Percentiles rank a stretch among this genome's conserved stretches.
These are phyloP conservation scores for Tuber microsphaerosporum DNA, from an alignment of 495 filamentous ascomycete genomes.

Conservation along the genomic window DNA sequence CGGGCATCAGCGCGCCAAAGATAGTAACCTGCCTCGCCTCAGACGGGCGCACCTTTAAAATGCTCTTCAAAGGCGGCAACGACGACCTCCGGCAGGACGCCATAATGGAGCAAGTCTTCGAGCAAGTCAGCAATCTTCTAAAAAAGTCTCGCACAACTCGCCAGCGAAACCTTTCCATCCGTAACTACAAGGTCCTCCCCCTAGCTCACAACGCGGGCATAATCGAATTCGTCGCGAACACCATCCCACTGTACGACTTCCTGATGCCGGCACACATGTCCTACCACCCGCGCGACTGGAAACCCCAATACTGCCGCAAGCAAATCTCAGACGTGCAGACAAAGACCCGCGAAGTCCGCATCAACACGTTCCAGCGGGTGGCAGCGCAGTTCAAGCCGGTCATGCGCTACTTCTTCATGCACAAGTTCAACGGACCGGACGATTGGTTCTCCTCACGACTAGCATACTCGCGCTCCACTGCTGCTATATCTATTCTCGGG, in stretches of 20 bases:
- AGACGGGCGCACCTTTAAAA: conserved; percentile 72
- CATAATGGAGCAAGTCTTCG: conserved; percentile 99
- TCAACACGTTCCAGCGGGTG: conserved; percentile 66
- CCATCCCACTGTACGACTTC: conserved; percentile 81
- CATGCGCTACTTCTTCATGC: conserved; percentile 95
- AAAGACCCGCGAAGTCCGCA: conserved; percentile 59
- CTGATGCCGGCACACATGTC: conserved; percentile 80
- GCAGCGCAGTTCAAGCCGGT: conserved; percentile 80
- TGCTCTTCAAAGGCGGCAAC: conserved; percentile 86
- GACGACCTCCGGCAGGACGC: conserved; percentile 97
- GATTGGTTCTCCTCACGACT: conserved; percentile 86
- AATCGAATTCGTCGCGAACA: conserved; percentile 93
- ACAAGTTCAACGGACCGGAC: conserved; percentile 86
- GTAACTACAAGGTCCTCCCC: conserved; percentile 93
- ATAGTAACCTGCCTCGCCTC: conserved; percentile 71
- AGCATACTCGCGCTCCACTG: conserved; percentile 84
- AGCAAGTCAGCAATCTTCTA: conserved; percentile 82
- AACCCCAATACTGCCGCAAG: conserved; percentile 64
- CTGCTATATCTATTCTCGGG: conserved; percentile 89
- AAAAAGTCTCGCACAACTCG: conserved; percentile 76
- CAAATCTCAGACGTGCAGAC: conserved; percentile 64
- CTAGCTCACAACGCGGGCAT: conserved; percentile 76
- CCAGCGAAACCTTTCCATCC: conserved; percentile 77
- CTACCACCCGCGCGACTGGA: conserved; percentile 81
- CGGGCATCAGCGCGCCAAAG: conserved; percentile 84